Evolutionary conservation across 352 stramenopile species (phyloP).

Genomic region (Blastocystis sp.): DNA sequence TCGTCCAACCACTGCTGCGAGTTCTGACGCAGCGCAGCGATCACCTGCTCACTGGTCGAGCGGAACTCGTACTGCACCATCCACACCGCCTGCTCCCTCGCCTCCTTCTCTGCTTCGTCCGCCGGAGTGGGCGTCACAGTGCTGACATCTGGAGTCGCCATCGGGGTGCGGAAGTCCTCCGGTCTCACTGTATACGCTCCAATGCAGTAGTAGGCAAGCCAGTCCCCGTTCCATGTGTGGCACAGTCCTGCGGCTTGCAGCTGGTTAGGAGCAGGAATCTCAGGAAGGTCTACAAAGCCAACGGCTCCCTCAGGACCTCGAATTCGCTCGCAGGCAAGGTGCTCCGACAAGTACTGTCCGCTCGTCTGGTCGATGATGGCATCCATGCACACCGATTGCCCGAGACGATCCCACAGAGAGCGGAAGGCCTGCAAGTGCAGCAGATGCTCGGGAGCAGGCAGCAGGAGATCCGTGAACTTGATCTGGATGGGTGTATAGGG

Average conservation of each 20-base stretch:
- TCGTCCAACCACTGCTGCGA: constrained; percentile 57
- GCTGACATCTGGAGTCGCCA: not conserved
- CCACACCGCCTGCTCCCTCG: not conserved
- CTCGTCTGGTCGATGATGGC: not conserved
- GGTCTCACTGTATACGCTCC: not conserved
- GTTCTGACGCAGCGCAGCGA: constrained; percentile 17
- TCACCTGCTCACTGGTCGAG: constrained; percentile 51
- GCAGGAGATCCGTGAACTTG: constrained; percentile 59
- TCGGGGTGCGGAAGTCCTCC: not conserved
- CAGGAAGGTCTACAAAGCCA: constrained; percentile 34
- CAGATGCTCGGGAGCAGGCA: constrained; percentile 24
- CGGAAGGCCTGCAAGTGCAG: constrained; percentile 42
- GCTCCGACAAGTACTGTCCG: not conserved
- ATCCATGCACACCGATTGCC: not conserved
- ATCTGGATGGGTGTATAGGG: constrained; percentile 60
- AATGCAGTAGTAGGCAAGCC: constrained; percentile 59
- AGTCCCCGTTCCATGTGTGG: constrained; percentile 54
- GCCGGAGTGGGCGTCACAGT: constrained; percentile 23
- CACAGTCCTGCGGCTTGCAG: constrained; percentile 33
- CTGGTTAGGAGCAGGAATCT: constrained; percentile 36
- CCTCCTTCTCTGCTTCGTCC: not conserved
- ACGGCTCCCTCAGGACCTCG: constrained; percentile 36
- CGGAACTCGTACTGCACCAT: constrained; percentile 60
- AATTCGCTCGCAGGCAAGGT: constrained; percentile 2
- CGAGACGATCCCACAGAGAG: constrained; percentile 49